Evolutionary conservation across 129 eudicot species (phyloP), one percentile per base, ranked within the genome.

Genomic region (Ambrosia trifida): DNA sequence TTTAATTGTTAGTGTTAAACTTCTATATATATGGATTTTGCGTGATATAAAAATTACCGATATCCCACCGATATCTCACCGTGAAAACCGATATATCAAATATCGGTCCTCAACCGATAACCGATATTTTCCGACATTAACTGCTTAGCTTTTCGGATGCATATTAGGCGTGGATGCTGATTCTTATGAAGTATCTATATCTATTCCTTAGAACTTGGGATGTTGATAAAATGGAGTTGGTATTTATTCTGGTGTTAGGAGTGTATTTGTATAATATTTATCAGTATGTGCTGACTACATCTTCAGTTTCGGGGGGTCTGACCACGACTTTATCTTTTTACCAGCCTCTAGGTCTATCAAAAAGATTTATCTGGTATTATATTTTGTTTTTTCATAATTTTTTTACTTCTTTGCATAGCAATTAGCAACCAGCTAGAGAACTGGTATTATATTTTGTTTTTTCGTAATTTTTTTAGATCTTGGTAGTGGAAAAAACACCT

Each of bases 221-320:
- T 46, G 72, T 46, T 28, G 43, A 46, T 67, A 28, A 14, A 67
- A 31, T 12, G 54, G 19, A 41, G 30, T 65, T 43, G 11, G 10
- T 24, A 66, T 66, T 66, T 24, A 24, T 24, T 44, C 11, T 44
- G 33, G 16, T 66, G 44, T 66, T 66, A 30, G n/a, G 58, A 44
- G 11, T 7, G 30, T 67, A 66, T 1, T 10, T 64, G 32, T 64
- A 12, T 64, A 64, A 64, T 63, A 18, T 8, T 17, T 20, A 20
- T 32, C 4, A 10, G 4, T 36, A 40, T 38, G 17, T 9, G n/a
- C 17, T 3, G 43, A 6, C 16, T 14, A 14, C 16, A 47, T 47
- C 7, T 47, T n/a, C n/a, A 11, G 53, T 14, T 13, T 14, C 14
- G 53, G 16, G 18, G 18, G 13, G 7, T 47, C 17, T 47, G 7